Evolutionary conservation across 2,329 filamentous ascomycete genomes (phyloP).

Genomic region (Microsporum ferrugineum): DNA sequence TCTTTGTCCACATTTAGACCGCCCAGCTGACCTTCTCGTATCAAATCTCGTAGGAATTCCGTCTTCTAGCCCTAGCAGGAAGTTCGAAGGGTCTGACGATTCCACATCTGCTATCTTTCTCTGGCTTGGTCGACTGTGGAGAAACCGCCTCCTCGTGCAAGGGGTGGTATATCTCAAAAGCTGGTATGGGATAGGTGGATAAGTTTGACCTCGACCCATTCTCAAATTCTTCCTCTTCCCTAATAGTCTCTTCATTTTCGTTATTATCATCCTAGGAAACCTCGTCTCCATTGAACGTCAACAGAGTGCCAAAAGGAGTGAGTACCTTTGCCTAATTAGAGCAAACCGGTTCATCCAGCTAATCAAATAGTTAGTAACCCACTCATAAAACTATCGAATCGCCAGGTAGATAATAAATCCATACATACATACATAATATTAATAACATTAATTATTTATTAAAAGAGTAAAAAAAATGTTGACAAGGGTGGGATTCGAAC

Average conservation of each 20-base stretch:
- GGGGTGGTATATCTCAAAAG: slow-evolving; percentile 56
- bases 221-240: slow-evolving; percentile 12
- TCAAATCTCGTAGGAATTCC: slow-evolving; percentile 24
- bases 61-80: slow-evolving; percentile 28
- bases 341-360: too few relatives aligned
- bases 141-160: slow-evolving; percentile 48
- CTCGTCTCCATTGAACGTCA: not conserved
- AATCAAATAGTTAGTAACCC: too few relatives aligned
- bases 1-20: slow-evolving; percentile 28
- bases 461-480: not conserved
- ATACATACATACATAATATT: too few relatives aligned
- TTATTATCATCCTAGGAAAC: not conserved
- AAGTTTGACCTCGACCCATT: slow-evolving; percentile 27
- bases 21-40: slow-evolving; percentile 27
- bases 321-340: too few relatives aligned
- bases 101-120: slow-evolving; percentile 17
- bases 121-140: slow-evolving; percentile 32
- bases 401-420: too few relatives aligned
- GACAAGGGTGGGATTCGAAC: slow-evolving; percentile 4
- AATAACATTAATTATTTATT: too few relatives aligned
- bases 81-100: slow-evolving; percentile 21
- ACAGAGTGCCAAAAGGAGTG: too few relatives aligned
- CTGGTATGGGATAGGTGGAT: slow-evolving; percentile 48
- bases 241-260: not conserved
- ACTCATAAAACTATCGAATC: too few relatives aligned